Conservation (phyloP, 805 yeast genomes). For the Nakazawaea wickerhamii region DNA sequence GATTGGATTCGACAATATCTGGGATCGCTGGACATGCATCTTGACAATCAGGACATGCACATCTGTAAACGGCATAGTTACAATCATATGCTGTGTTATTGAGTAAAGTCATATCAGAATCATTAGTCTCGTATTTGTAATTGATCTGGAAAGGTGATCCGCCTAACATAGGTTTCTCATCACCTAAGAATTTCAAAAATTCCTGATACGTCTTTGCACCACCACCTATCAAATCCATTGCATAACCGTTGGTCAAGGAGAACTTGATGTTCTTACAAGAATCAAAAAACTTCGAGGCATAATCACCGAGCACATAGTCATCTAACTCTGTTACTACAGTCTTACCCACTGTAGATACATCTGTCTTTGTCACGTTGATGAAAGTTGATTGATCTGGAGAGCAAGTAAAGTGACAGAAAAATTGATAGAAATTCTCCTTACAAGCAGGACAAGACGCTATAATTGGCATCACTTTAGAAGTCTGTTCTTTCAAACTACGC, state of each 20-base stretch:
- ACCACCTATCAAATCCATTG: constrained; percentile 98
- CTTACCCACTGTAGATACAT: constrained; percentile 39
- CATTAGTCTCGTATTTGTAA: constrained; percentile 43
- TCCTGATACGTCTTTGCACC: constrained; percentile 74
- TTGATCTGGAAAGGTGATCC: constrained; percentile 96
- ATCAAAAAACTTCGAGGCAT: constrained; percentile 65
- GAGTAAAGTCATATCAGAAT: constrained; percentile 25
- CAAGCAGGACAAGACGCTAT: constrained; percentile 95
- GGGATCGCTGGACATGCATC: constrained; percentile 70
- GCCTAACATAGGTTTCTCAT: constrained; percentile 87
- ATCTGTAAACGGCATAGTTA: constrained; percentile 58
- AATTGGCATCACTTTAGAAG: constrained; percentile 71
- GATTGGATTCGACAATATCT: constrained; percentile 29
- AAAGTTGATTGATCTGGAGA: constrained; percentile 77
- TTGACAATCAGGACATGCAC: constrained; percentile 91
- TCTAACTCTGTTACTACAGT: constrained; percentile 68
- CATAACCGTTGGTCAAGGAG: constrained; percentile 91
- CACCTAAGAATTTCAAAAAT: constrained; percentile 87
- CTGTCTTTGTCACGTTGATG: constrained; percentile 57
- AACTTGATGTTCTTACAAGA: constrained; percentile 89
- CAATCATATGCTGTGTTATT: constrained; percentile 37
- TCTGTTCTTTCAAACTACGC: constrained; percentile 44
- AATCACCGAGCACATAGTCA: constrained; percentile 49
- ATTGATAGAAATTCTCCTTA: constrained; percentile 70
- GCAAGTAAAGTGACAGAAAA: constrained; percentile 87